These are phyloP conservation scores for Ophiostoma sp. DNA, from an alignment of 2,329 filamentous ascomycete species.

Conservation along the genomic window DNA sequence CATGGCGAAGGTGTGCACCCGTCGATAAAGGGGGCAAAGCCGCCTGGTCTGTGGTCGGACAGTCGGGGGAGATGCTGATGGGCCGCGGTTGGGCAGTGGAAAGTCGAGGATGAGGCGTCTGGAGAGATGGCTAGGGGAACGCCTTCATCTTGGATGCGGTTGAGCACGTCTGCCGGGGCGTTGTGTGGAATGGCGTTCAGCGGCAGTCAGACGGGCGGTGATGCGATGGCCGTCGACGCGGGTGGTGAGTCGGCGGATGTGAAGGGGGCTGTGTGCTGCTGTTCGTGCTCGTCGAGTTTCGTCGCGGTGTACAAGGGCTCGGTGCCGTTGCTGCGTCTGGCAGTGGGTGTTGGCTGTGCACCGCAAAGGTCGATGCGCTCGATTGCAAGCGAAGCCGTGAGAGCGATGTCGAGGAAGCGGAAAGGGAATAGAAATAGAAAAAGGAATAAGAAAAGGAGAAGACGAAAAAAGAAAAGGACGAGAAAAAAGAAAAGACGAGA, in stretches of 20 bases:
- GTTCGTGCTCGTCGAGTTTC: neutral
- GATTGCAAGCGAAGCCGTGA: too few relatives aligned
- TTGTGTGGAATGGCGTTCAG: neutral
- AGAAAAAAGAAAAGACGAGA: neutral
- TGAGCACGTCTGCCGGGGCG: conserved; percentile 14
- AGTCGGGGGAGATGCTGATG: neutral
- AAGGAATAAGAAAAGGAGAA: neutral
- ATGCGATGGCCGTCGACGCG: neutral
- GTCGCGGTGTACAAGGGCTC: conserved; percentile 5
- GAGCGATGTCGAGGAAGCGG: neutral
- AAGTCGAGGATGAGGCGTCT: conserved; percentile 10
- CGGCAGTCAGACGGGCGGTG: neutral
- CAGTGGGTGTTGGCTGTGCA: neutral
- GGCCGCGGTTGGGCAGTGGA: neutral
- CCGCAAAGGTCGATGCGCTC: too few relatives aligned
- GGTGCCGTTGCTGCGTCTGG: neutral
- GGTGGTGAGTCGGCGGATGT: neutral
- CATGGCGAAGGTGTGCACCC: neutral
- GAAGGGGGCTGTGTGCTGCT: neutral
- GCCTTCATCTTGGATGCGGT: conserved; percentile 19
- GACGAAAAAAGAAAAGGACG: neutral
- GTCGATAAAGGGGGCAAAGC: neutral
- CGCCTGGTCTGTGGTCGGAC: neutral
- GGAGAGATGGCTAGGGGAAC: conserved; percentile 15
- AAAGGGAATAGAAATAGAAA: neutral